phyloP scores from a whole-genome alignment of 495 filamentous ascomycete species.

The Penicillium coffeae region DNA sequence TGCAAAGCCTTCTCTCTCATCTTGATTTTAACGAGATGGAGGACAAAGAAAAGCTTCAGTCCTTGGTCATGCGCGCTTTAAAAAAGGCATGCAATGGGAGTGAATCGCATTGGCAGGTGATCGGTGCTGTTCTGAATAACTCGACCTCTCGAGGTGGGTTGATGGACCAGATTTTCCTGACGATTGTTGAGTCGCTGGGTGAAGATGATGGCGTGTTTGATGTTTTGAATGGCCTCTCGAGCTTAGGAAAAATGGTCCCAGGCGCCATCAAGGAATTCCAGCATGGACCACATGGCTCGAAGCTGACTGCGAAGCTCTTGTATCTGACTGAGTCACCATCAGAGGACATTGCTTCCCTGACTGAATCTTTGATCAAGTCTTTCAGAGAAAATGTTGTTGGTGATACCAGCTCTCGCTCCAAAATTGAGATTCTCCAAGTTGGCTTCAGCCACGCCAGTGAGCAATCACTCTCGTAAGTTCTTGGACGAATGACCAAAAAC shows the following conservation, averaged over 20 bases:
- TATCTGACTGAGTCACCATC: conserved; percentile 53
- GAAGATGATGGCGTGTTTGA: conserved; percentile 27
- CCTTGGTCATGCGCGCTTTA: conserved; percentile 36
- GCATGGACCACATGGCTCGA: conserved; percentile 44
- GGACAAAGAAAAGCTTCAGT: conserved; percentile 29
- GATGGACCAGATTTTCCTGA: conserved; percentile 39
- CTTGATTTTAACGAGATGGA: conserved; percentile 39
- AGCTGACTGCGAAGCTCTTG: conserved; percentile 52
- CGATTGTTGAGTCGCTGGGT: conserved; percentile 35
- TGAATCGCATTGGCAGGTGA: conserved; percentile 38
- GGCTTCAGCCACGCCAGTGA: conserved; percentile 47
- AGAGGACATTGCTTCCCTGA: conserved; percentile 50
- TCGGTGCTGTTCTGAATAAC: conserved; percentile 45
- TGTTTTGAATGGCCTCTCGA: conserved; percentile 37
- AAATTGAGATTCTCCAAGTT: conserved; percentile 48
- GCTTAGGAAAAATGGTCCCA: conserved; percentile 35
- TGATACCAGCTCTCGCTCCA: conserved; percentile 37
- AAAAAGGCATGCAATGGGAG: conserved; percentile 38
- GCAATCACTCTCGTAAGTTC: conserved; percentile 52
- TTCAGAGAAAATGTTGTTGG: conserved; percentile 36
- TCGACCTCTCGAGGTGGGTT: conserved; percentile 39
- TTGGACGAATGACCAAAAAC: no score
- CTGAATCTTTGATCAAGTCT: conserved; percentile 40
- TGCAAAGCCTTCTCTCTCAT: conserved; percentile 39
- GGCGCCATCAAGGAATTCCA: conserved; percentile 36